phyloP scores from a whole-genome alignment of 1,284 basidiomycete genomes.

The Ceratobasidium sp. region DNA sequence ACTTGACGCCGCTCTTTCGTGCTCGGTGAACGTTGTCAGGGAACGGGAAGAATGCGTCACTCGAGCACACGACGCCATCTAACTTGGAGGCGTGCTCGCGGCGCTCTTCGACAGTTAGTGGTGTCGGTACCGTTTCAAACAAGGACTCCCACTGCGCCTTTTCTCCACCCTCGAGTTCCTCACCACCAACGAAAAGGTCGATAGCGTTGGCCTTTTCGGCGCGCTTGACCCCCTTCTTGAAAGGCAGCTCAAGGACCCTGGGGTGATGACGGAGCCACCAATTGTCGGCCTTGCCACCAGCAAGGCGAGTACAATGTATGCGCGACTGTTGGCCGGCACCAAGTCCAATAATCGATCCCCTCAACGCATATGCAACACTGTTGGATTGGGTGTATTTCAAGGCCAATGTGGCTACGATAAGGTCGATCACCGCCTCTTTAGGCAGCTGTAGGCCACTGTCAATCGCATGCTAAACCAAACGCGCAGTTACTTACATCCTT shows the following conservation, averaged over 20 bases:
- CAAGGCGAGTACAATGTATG: conserved; percentile 98
- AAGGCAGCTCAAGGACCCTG: conserved; percentile 87
- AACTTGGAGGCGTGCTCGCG: conserved; percentile 73
- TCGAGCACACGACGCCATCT: conserved; percentile 88
- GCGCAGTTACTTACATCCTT: conserved; percentile 66
- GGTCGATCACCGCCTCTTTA: conserved; percentile 74
- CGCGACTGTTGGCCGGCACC: conserved; percentile 98
- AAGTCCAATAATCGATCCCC: conserved; percentile 92
- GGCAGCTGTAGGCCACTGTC: conserved; percentile 62
- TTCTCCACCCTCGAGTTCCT: conserved; percentile 86
- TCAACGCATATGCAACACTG: conserved; percentile 95
- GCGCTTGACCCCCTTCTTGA: conserved; percentile 97
- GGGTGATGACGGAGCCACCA: conserved; percentile 99
- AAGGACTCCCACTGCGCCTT: conserved; percentile 89
- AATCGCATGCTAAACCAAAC: not conserved
- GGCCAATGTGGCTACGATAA: conserved; percentile 94
- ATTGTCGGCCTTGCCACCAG: conserved; percentile 96
- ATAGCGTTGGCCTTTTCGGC: conserved; percentile 99
- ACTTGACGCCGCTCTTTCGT: conserved; percentile 87
- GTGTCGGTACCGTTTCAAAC: conserved; percentile 77
- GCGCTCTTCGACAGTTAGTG: conserved; percentile 76
- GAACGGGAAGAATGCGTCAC: conserved; percentile 99
- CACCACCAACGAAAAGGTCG: conserved; percentile 93
- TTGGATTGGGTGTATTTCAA: conserved; percentile 99
- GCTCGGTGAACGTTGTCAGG: conserved; percentile 97